These are phyloP conservation scores for Monilinia polystroma DNA, from an alignment of 2,329 filamentous ascomycete species.

Conservation along the genomic window DNA sequence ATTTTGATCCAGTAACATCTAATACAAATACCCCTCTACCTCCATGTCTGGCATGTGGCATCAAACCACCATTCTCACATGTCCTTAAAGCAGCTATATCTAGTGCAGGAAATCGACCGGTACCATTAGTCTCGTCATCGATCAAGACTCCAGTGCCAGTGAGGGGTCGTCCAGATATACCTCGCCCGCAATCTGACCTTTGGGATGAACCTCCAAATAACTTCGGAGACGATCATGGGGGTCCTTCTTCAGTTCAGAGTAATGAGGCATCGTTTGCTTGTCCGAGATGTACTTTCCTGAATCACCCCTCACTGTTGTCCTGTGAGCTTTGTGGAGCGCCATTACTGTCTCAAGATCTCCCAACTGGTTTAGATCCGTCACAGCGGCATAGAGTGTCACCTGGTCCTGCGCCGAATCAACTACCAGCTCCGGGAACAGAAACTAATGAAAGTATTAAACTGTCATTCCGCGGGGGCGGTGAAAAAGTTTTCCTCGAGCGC, in stretches of 20 bases:
- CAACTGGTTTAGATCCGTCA: slow-evolving; percentile 45
- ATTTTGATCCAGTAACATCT: slow-evolving; percentile 83
- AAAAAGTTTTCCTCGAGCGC: slow-evolving; percentile 85
- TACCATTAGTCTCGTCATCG: slow-evolving; percentile 34
- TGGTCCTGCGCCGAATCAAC: slow-evolving; percentile 59
- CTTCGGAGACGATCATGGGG: slow-evolving; percentile 6
- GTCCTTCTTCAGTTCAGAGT: slow-evolving; percentile 28
- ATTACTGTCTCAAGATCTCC: slow-evolving; percentile 56
- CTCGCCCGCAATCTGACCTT: slow-evolving; percentile 32
- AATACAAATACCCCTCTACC: slow-evolving; percentile 77
- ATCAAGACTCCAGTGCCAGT: slow-evolving; percentile 37
- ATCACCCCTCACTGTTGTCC: slow-evolving; percentile 79
- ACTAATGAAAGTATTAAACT: slow-evolving; percentile 78
- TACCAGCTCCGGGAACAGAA: slow-evolving; percentile 48
- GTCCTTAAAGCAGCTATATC: slow-evolving; percentile 84
- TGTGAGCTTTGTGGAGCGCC: slow-evolving; percentile 92
- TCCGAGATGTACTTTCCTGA: slow-evolving; percentile 88
- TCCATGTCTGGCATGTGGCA: slow-evolving; percentile 88
- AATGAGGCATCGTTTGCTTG: slow-evolving; percentile 58
- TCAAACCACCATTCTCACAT: slow-evolving; percentile 80
- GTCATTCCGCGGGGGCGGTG: slow-evolving; percentile 86
- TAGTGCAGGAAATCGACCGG: slow-evolving; percentile 60
- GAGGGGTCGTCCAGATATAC: slow-evolving; percentile 31
- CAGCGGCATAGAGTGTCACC: slow-evolving; percentile 69
- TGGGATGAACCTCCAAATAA: slow-evolving; percentile 25